These are phyloP conservation scores for Cucumis sativus DNA, from an alignment of 306 rosid species.

Conservation along the genomic window DNA sequence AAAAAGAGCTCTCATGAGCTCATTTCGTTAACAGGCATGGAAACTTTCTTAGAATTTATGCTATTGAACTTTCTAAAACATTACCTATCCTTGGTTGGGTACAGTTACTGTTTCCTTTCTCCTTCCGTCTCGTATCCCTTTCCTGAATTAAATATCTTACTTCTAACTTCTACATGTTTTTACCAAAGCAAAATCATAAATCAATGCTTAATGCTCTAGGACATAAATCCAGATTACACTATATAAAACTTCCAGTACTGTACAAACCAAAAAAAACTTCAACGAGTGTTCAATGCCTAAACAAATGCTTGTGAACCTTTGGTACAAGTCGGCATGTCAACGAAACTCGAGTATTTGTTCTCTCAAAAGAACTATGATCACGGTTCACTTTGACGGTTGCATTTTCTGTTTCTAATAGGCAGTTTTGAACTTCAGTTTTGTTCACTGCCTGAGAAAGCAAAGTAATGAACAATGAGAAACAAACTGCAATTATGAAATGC, in stretches of 20 bases:
- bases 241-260: background rate
- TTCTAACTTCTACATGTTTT: too few species aligned
- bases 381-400: slow-evolving; percentile 10
- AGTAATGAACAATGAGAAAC: background rate
- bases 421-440: slow-evolving; percentile 33
- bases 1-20: too few species aligned
- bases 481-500: background rate
- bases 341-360: slow-evolving; percentile 51
- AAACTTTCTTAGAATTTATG: too few species aligned
- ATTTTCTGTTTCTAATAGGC: slow-evolving; percentile 16
- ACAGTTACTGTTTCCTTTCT: too few species aligned
- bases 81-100: too few species aligned
- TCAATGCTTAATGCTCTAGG: background rate
- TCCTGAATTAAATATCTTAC: too few species aligned
- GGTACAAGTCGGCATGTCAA: slow-evolving; percentile 69
- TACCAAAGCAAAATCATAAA: too few species aligned
- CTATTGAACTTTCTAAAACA: too few species aligned
- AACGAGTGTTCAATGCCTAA: slow-evolving; percentile 29
- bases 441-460: slow-evolving; percentile 48
- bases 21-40: too few species aligned
- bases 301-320: slow-evolving; percentile 64
- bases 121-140: too few species aligned
- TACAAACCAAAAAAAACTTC: background rate
- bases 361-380: slow-evolving; percentile 28
- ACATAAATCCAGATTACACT: background rate